A percentile compares a stretch with the other conserved stretches of the same genome.
Conservation (phyloP, 2,329 filamentous ascomycete genomes). For the Aspergillus chevalieri region DNA sequence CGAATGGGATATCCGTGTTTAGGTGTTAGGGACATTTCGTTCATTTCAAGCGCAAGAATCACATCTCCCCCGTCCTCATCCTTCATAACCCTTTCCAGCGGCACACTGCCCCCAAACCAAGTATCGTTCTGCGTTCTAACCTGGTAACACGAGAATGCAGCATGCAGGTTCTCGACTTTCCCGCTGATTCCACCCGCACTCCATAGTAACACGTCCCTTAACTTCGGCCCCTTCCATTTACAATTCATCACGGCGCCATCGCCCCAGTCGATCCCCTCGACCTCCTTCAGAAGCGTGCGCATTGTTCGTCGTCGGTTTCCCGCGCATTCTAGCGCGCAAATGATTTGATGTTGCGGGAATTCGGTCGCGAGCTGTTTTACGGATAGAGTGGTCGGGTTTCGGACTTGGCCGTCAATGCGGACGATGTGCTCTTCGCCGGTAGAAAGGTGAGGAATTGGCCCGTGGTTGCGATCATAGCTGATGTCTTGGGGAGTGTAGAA, state of each 20-base stretch:
- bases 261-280: constrained; percentile 55
- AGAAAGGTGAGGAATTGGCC: constrained; percentile 45
- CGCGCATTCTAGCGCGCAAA: constrained; percentile 55
- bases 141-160: constrained; percentile 52
- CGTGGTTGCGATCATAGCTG: constrained; percentile 55
- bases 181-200: constrained; percentile 36
- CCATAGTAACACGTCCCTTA: constrained; percentile 47
- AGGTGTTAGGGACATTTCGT: constrained; percentile 41
- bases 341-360: constrained; percentile 50
- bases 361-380: constrained; percentile 42
- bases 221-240: constrained; percentile 49
- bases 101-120: constrained; percentile 55
- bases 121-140: constrained; percentile 50
- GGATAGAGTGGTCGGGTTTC: constrained; percentile 39
- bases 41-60: constrained; percentile 49
- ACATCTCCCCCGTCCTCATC: constrained; percentile 38
- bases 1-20: constrained; percentile 51
- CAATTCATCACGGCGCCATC: constrained; percentile 58
- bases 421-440: constrained; percentile 38
- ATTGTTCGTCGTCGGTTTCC: constrained; percentile 57
- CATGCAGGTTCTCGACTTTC: constrained; percentile 34
- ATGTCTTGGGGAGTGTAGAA: constrained; percentile 49
- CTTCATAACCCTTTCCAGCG: constrained; percentile 42
- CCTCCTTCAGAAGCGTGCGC: constrained; percentile 54
- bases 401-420: constrained; percentile 46